Base-by-base conservation (phyloP, 108 stramenopile species). In the Mayamaea pseudoterrestris region DNA sequence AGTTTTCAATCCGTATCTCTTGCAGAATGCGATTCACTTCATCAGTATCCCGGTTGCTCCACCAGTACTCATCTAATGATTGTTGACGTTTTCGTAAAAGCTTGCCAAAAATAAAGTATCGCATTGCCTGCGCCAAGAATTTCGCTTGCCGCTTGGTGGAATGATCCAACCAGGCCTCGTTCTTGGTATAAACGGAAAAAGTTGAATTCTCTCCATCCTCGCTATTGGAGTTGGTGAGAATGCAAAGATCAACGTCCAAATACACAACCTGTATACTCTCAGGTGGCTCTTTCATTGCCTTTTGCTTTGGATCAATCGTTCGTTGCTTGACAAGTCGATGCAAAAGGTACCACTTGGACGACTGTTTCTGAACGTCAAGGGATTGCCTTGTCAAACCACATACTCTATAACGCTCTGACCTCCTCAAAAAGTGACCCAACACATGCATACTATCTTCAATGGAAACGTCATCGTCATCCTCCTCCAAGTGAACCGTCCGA, bases 131-230 rank as follows among this genome's bases (percentile, higher is more conserved):
- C n/a, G n/a, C n/a, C n/a, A n/a, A n/a, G n/a, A n/a, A n/a, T 41
- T 53, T 17, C 52, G 52, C 34, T 21, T 27, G 11, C 14, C 11
- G 40, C 52, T 40, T 41, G 40, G 13, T 14, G 9, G 20, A 4
- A 17, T 41, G n/a, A 40, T 41, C 39, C 2, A 51, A 39, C 68
- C 68, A 77, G 32, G 53, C 47, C 41, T 74, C 59, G 48, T 57
- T 58, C 45, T 71, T 71, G 14, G 76, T 78, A 44, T 74, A 78
- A 12, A 78, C 73, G 27, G 60, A 62, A 30, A 74, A 61, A n/a
- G n/a, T n/a, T n/a, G n/a, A n/a, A n/a, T n/a, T n/a, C 6, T 71
- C 61, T 1, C 61, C 57, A 27, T 77, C 50, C 2, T 52, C 22
- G 9, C 53, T 59, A 23, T 37, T 27, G 1, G 54, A 43, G 24